Base-by-base conservation (phyloP, 192 early-diverging fungal genomes). In the Coemansia sp. region DNA sequence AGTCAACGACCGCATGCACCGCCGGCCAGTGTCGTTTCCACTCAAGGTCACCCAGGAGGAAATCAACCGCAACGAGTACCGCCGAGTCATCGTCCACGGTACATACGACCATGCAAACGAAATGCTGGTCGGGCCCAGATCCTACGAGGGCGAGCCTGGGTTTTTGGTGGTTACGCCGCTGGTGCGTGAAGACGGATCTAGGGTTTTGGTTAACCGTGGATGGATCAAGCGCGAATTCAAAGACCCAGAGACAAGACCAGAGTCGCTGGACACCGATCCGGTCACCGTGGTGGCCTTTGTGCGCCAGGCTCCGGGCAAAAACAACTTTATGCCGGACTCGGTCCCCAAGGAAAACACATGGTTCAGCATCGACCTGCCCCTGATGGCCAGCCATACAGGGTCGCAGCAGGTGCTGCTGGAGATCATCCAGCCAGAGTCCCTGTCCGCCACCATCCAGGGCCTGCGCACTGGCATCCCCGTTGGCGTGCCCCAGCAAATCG, bases 181-280 rank as follows among this genome's bases (percentile, higher is more conserved):
- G 48, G 80, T 81, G 53, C 81, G 87, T 20, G 72, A 81, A 28
- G 81, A 86, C 50, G 85, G 87, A 45, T 80, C 81, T 11, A 81
- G 80, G 13, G 79, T 94, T 9, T 71, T 96, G 29, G 82, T 96
- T 13, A 87, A 90, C 60, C 83, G 94, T 27, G 94, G 94, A 9
- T 96, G 94, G 92, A 86, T 96, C 17, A 77, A 85, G 10, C 74
- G 80, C 17, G 84, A 85, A 5, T 84, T 87, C 41, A 73, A 75
- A 19, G 81, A 84, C 11, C 81, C 76, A 22, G 51, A 56, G 6
- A 58, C 67, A 3, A 70, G 88, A 11, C 71, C 79, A 4, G 80
- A 78, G 17, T 77, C 74, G 10, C 67, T 80, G 69, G 56, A 50
- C 4, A 26, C 72, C 5, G 87, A 58, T n/a, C 63, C 75, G 13